Conservation (phyloP, 345 rosid species). For the Populus ilicifolia region DNA sequence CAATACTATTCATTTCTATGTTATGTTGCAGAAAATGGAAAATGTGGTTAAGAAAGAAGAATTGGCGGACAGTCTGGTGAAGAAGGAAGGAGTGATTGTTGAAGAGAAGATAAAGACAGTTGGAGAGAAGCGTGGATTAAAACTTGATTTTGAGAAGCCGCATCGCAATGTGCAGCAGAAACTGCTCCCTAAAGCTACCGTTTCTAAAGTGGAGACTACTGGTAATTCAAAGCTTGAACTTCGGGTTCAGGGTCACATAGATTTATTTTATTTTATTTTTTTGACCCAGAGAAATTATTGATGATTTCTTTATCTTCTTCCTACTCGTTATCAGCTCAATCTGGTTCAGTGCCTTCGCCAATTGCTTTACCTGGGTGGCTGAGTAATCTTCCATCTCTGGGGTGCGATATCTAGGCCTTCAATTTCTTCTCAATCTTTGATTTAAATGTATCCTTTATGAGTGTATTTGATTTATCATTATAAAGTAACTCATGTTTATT, state of each 20-base stretch:
- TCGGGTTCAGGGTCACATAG: neutral
- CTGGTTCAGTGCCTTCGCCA: constrained; percentile 36
- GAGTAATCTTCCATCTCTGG: constrained; percentile 34
- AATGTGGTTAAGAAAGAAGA: constrained; percentile 20
- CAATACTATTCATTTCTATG: neutral
- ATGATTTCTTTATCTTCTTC: constrained; percentile 2
- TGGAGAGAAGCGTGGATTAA: constrained; percentile 24
- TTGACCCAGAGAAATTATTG: neutral
- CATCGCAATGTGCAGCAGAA: constrained; percentile 29
- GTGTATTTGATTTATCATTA: neutral
- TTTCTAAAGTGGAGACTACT: constrained; percentile 22
- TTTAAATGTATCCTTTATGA: neutral
- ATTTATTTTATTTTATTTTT: neutral
- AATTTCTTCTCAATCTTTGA: constrained; percentile 1
- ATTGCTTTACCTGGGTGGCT: constrained; percentile 33
- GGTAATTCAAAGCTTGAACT: constrained; percentile 25
- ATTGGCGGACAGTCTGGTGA: constrained; percentile 1
- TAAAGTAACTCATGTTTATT: neutral
- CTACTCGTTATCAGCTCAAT: constrained; percentile 31
- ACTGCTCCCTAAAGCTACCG: constrained; percentile 14
- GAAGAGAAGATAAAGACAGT: constrained; percentile 11
- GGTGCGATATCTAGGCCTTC: constrained; percentile 31
- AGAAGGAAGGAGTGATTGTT: constrained; percentile 16
- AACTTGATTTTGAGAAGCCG: constrained; percentile 39
- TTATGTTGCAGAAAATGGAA: constrained; percentile 17